Evolutionary conservation across 2,329 filamentous ascomycete genomes (phyloP).

Genomic region (Mycosphaerella sp.): DNA sequence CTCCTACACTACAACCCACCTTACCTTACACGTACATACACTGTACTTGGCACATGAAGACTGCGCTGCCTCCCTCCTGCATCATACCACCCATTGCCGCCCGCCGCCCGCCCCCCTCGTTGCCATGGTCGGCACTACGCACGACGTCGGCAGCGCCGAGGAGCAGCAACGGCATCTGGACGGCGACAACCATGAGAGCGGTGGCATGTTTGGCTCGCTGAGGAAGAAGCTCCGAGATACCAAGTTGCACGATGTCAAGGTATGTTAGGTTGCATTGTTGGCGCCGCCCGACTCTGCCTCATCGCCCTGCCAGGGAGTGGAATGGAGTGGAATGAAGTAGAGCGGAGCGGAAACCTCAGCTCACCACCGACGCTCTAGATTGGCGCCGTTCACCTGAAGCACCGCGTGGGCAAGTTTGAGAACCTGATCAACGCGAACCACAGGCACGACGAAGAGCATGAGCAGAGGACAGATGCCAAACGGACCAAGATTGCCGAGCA

Average conservation of each 20-base stretch:
- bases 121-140: constrained; percentile 21
- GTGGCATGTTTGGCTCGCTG: constrained; percentile 13
- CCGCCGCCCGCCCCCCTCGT: not conserved
- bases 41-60: too few species aligned
- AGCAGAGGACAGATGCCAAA: constrained; percentile 76
- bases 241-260: constrained; percentile 23
- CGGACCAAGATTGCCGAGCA: constrained; percentile 63
- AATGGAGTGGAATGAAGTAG: not conserved
- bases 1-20: too few species aligned
- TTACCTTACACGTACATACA: too few species aligned
- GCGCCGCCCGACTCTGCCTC: too few species aligned
- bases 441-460: constrained; percentile 89
- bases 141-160: constrained; percentile 18
- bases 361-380: constrained; percentile 33
- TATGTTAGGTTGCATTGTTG: too few species aligned
- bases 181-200: constrained; percentile 12
- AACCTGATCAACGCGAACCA: constrained; percentile 78
- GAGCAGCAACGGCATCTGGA: constrained; percentile 16
- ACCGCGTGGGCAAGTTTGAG: constrained; percentile 58
- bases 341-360: too few species aligned
- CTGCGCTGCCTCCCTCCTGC: too few species aligned
- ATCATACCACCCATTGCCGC: too few species aligned
- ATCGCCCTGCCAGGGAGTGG: not conserved
- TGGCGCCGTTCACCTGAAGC: constrained; percentile 53
- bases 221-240: constrained; percentile 21